Conservation (phyloP, 2,329 filamentous ascomycete genomes). For the Hymenoscyphus scutula region DNA sequence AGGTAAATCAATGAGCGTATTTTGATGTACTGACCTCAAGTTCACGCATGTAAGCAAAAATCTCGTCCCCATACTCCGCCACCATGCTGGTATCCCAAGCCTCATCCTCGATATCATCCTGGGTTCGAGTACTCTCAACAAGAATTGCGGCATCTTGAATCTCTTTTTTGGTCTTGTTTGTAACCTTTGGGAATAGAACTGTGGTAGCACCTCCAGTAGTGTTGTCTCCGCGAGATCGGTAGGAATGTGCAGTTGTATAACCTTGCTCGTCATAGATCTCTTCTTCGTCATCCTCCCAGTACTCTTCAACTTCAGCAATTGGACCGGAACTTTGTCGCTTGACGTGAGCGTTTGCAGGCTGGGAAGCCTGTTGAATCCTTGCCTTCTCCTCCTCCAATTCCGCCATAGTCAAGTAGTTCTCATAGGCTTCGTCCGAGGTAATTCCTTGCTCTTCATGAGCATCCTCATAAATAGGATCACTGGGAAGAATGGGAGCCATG, state of each 20-base stretch:
- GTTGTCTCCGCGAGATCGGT: constrained; percentile 72
- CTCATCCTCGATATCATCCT: constrained; percentile 83
- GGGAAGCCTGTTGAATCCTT: constrained; percentile 2
- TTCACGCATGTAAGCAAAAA: constrained; percentile 86
- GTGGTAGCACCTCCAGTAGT: constrained; percentile 62
- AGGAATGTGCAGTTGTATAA: constrained; percentile 74
- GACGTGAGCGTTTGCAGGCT: constrained; percentile 20
- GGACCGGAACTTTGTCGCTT: constrained; percentile 24
- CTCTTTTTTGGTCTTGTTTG: constrained; percentile 67
- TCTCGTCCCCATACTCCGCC: constrained; percentile 92
- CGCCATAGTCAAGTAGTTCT: constrained; percentile 36
- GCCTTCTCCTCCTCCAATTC: constrained; percentile 14
- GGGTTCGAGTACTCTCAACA: constrained; percentile 41
- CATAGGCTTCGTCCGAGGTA: constrained; percentile 13
- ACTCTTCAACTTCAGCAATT: constrained; percentile 61
- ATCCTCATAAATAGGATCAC: constrained; percentile 25
- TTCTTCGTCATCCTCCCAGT: constrained; percentile 71
- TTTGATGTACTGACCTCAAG: constrained; percentile 64
- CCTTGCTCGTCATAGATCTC: constrained; percentile 65
- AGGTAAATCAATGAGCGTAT: neutral
- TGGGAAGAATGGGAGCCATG: constrained; percentile 15
- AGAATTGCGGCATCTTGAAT: constrained; percentile 56
- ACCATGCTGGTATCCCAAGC: constrained; percentile 96
- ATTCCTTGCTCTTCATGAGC: constrained; percentile 14
- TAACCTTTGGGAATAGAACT: constrained; percentile 71